A percentile compares a stretch with the other conserved stretches of the same genome.
These are phyloP conservation scores for Boletus speciosus DNA, from an alignment of 768 basidiomycete genomes.

Conservation along the genomic window DNA sequence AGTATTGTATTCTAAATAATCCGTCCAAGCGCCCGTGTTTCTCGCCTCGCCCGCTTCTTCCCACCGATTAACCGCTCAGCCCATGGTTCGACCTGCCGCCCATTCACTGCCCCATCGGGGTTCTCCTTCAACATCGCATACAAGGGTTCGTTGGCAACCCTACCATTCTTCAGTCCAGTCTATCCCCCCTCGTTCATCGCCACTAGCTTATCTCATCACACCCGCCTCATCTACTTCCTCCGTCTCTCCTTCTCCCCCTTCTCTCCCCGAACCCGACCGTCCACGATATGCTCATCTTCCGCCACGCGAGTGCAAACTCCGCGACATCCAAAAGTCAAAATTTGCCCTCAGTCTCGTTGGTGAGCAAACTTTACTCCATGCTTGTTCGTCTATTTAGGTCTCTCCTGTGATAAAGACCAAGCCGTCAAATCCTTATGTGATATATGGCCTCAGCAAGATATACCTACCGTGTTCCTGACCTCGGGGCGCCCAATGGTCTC, in stretches of 20 bases:
- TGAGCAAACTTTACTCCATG: slow-evolving; percentile 37
- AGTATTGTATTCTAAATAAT: slow-evolving; percentile 36
- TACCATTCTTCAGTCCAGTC: slow-evolving; percentile 49
- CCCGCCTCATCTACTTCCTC: slow-evolving; percentile 54
- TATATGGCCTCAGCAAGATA: slow-evolving; percentile 77
- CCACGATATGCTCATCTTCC: slow-evolving; percentile 32
- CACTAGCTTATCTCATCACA: slow-evolving; percentile 50
- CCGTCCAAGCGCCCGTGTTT: slow-evolving; percentile 13
- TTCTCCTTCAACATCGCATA: slow-evolving; percentile 57
- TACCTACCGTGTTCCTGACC: slow-evolving; percentile 55
- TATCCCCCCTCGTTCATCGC: slow-evolving; percentile 33
- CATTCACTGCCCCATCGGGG: slow-evolving; percentile 68
- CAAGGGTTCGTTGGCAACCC: slow-evolving; percentile 79
- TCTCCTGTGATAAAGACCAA: slow-evolving; percentile 52
- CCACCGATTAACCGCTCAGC: slow-evolving; percentile 4
- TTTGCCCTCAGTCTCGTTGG: slow-evolving; percentile 69
- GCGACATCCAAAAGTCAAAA: slow-evolving; percentile 55
- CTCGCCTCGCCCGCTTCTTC: slow-evolving; percentile 1
- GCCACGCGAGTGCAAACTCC: slow-evolving; percentile 35
- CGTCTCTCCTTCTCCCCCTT: slow-evolving; percentile 39
- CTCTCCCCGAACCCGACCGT: slow-evolving; percentile 36
- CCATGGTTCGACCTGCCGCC: slow-evolving; percentile 36
- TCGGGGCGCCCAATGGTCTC: slow-evolving; percentile 29
- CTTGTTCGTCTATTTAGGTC: slow-evolving; percentile 7
- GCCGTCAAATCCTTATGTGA: slow-evolving; percentile 73